phyloP scores from a whole-genome alignment of 805 yeast genomes.

The Candida rishiriensis region DNA sequence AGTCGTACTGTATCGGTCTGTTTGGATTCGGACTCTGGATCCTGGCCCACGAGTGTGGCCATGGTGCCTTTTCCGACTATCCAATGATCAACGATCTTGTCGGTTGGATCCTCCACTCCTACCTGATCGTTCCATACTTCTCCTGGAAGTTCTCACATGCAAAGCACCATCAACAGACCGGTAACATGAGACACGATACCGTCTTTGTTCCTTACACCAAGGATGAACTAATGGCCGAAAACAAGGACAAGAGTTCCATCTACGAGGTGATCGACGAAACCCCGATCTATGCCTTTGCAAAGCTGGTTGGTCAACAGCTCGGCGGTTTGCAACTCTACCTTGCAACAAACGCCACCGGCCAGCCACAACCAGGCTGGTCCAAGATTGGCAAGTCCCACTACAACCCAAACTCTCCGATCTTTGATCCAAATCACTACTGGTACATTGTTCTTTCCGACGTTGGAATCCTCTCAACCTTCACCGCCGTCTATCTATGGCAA shows the following conservation, averaged over 20 bases:
- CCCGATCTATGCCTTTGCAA: constrained; percentile 43
- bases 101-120: constrained; percentile 61
- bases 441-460: constrained; percentile 50
- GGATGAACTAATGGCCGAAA: constrained; percentile 36
- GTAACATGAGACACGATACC: constrained; percentile 55
- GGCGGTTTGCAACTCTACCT: constrained; percentile 52
- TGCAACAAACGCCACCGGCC: constrained; percentile 54
- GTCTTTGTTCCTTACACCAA: constrained; percentile 55
- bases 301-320: constrained; percentile 48
- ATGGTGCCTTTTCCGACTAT: constrained; percentile 56
- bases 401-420: constrained; percentile 51
- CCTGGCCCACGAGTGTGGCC: constrained; percentile 63
- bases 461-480: constrained; percentile 43
- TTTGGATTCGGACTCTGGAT: constrained; percentile 60
- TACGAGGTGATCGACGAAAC: constrained; percentile 51
- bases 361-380: constrained; percentile 40
- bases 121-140: constrained; percentile 53
- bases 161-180: constrained; percentile 62
- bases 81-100: constrained; percentile 47
- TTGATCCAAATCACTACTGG: constrained; percentile 53
- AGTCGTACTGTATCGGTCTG: constrained; percentile 39
- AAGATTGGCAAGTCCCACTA: constrained; percentile 45
- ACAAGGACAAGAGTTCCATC: constrained; percentile 30
- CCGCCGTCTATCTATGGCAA: constrained; percentile 50
- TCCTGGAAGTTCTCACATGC: constrained; percentile 60